These are phyloP conservation scores for Saccharomycopsis capsularis DNA, from an alignment of 805 yeast genomes.

Conservation along the genomic window DNA sequence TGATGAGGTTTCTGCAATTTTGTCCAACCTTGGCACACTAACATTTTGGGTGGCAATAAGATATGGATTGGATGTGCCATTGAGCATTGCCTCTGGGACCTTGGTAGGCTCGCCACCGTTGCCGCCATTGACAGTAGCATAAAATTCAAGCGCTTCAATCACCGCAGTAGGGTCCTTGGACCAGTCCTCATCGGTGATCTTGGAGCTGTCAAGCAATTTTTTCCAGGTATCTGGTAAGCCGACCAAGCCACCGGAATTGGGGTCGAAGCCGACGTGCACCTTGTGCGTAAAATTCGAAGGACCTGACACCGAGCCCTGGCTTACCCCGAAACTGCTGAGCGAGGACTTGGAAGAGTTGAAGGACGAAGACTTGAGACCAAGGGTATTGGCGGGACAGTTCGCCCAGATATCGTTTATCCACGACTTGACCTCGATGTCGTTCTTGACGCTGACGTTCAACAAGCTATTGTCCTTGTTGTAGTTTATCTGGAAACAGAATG, in stretches of 20 bases:
- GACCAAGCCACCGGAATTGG: conserved; percentile 77
- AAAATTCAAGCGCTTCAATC: conserved; percentile 77
- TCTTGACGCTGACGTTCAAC: conserved; percentile 15
- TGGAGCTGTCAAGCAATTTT: conserved; percentile 70
- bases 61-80: conserved; percentile 14
- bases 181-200: conserved; percentile 88
- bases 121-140: conserved; percentile 19
- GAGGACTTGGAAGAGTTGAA: conserved; percentile 1
- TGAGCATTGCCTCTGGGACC: conserved; percentile 46
- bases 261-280: conserved; percentile 84
- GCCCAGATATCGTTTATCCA: conserved; percentile 21
- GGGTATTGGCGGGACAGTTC: conserved; percentile 20
- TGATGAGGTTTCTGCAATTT: conserved; percentile 16
- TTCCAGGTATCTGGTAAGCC: conserved; percentile 97
- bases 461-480: conserved; percentile 12
- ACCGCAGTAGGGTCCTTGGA: conserved; percentile 93
- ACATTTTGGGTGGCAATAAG: conserved; percentile 6
- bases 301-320: conserved; percentile 50
- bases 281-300: conserved; percentile 95
- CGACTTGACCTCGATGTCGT: conserved; percentile 20
- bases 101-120: conserved; percentile 47
- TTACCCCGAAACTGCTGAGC: conserved; percentile 1
- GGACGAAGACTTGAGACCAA: conserved; percentile 14
- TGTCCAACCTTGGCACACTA: conserved; percentile 10
- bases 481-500: conserved; percentile 24